phyloP scores from a whole-genome alignment of 2,329 filamentous ascomycete genomes.

The Alternaria triticina region DNA sequence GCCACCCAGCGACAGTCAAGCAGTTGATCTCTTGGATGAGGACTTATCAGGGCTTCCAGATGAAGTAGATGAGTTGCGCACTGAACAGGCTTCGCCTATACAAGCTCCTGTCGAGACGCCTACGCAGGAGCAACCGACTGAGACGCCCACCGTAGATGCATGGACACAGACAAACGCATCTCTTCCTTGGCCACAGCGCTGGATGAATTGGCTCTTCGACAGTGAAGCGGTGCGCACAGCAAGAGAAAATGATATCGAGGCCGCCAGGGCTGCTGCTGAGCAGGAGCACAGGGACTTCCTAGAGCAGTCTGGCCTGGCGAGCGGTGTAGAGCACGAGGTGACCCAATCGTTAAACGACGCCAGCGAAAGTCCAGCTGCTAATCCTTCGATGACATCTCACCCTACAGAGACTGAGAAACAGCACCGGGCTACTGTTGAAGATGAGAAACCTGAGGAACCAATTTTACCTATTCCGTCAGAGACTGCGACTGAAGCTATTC shows the following conservation, averaged over 20 bases:
- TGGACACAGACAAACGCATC: background rate
- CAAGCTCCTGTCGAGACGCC: background rate
- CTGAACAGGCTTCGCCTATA: background rate
- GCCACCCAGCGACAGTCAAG: background rate
- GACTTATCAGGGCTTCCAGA: background rate
- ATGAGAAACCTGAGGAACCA: background rate
- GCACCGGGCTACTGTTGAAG: background rate
- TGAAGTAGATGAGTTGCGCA: background rate
- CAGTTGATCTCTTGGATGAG: background rate
- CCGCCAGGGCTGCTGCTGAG: background rate
- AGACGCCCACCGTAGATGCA: background rate
- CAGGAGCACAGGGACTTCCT: background rate
- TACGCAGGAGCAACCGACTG: too few species aligned
- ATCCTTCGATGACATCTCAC: background rate
- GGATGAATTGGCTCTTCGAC: background rate
- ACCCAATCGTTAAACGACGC: background rate
- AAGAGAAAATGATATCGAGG: background rate
- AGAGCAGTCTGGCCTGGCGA: background rate
- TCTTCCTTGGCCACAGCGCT: background rate
- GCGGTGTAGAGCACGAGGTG: background rate
- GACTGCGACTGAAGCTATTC: background rate
- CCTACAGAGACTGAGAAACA: background rate
- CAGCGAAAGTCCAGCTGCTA: background rate
- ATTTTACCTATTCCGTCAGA: fast-evolving
- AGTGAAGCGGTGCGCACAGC: background rate